phyloP scores from a whole-genome alignment of 148 eudicot genomes.

The Euryodendron excelsum region DNA sequence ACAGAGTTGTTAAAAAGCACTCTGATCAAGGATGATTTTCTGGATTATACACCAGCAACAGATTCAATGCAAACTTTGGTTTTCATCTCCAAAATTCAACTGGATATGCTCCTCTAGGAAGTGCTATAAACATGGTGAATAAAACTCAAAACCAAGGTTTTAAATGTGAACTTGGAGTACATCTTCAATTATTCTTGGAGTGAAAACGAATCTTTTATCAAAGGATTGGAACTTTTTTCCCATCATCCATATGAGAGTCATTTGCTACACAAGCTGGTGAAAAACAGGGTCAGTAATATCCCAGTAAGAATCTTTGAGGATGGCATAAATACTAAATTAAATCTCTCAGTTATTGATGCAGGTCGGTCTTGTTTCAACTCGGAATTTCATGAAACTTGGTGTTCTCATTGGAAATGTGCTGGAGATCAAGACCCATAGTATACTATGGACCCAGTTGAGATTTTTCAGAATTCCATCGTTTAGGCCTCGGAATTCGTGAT shows the following conservation, averaged over 20 bases:
- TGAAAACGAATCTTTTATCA: not conserved
- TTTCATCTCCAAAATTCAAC: slow-evolving; percentile 3
- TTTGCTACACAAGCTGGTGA: not conserved
- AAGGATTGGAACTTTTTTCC: not conserved
- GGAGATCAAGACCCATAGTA: too few species aligned
- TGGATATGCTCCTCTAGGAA: not conserved
- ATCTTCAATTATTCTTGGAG: not conserved
- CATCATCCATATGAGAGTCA: too few species aligned
- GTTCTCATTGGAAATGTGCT: too few species aligned
- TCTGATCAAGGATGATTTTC: not conserved
- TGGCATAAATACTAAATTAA: not conserved
- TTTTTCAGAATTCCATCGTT: too few species aligned
- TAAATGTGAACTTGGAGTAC: not conserved
- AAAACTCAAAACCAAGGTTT: not conserved
- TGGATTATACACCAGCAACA: not conserved
- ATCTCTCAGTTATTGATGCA: too few species aligned
- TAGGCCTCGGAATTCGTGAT: too few species aligned
- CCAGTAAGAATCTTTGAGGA: not conserved
- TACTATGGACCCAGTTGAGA: too few species aligned
- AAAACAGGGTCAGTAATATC: not conserved
- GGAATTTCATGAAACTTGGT: too few species aligned
- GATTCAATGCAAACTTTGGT: not conserved
- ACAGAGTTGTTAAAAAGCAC: not conserved
- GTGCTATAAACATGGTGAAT: not conserved
- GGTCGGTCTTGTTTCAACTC: too few species aligned